Conservation (phyloP, 2,329 filamentous ascomycete species). For the Cladosporium sp. region DNA sequence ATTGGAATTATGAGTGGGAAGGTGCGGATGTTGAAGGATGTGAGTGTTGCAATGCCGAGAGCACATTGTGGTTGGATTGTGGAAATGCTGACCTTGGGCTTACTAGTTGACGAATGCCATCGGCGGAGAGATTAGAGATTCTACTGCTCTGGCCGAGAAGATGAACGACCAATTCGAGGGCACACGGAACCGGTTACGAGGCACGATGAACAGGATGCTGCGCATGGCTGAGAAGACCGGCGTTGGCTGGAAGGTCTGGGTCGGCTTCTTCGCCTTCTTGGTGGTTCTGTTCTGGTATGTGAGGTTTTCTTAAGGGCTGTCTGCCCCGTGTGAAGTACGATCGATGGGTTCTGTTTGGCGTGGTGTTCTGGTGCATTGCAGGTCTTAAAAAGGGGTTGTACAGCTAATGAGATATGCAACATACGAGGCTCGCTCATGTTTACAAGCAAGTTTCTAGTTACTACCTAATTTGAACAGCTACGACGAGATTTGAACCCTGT, state of each 20-base stretch:
- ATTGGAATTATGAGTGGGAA: conserved; percentile 89
- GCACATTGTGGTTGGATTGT: too few species aligned
- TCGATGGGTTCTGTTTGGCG: conserved; percentile 2
- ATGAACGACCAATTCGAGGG: conserved; percentile 95
- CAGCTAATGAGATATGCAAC: conserved; percentile 14
- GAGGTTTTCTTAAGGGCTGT: conserved; percentile 62
- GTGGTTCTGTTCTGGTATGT: conserved; percentile 85
- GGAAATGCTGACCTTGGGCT: background rate
- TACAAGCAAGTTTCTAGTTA: background rate
- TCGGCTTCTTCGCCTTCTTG: conserved; percentile 82
- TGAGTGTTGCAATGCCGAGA: conserved; percentile 46
- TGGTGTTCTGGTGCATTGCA: conserved; percentile 15
- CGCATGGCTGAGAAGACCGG: conserved; percentile 92
- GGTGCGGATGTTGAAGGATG: conserved; percentile 84
- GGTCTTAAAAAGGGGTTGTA: conserved; percentile 1
- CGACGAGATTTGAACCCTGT: background rate
- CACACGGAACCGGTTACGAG: conserved; percentile 74
- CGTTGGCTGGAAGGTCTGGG: conserved; percentile 94
- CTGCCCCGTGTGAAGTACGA: background rate
- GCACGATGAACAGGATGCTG: conserved; percentile 97
- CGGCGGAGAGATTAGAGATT: conserved; percentile 91
- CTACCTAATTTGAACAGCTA: background rate
- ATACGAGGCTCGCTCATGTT: background rate
- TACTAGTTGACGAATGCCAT: conserved; percentile 83
- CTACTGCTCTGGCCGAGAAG: conserved; percentile 81